Base-by-base conservation (phyloP, 495 filamentous ascomycete species). In the Cercophora samala region DNA sequence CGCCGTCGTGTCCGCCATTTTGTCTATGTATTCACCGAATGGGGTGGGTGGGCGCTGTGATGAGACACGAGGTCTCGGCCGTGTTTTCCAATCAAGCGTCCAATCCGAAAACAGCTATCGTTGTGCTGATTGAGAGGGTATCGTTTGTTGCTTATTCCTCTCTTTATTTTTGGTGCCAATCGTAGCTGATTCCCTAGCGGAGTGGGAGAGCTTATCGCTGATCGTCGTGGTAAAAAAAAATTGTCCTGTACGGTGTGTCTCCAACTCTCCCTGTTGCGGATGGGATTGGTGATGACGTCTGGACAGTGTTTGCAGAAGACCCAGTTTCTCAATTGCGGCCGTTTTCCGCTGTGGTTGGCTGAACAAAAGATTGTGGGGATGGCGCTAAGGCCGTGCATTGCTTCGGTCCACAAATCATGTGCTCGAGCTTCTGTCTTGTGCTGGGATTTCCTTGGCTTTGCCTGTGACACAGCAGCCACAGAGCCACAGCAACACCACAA, bases 241-340 rank as follows among this genome's bases (percentile, higher is more conserved):
- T 13, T 19, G 22, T 22, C 23, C 24, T 18, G 21, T 5, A 58
- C 9, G 26, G 26, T 23, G 23, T 25, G 9, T 60, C 17, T 23
- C 24, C 58, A 60, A 60, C 26, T 26, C 26, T 60, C 22, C 9
- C 23, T 22, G 23, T 60, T 60, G 54, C 19, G 13, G 54, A 56
- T 5, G 23, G 22, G 58, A 25, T 26, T 46, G 37, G 37, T 60
- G 58, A 60, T 60, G 58, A 60, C 58, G 58, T 60, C 58, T 60
- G 58, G 23, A 32, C 58, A 60, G 26, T 60, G 58, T 60, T 25
- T 60, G 58, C 58, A 60, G 58, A 46, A 46, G 17, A 26, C 58
- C 58, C 58, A 60, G 58, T 29, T 18, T 25, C 22, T 26, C 58
- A 60, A 46, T 18, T 46, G 37, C 37, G 29, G 58, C 58, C 58